Base-by-base conservation (phyloP, 1,284 basidiomycete species). In the Sanguinoderma infundibulare region DNA sequence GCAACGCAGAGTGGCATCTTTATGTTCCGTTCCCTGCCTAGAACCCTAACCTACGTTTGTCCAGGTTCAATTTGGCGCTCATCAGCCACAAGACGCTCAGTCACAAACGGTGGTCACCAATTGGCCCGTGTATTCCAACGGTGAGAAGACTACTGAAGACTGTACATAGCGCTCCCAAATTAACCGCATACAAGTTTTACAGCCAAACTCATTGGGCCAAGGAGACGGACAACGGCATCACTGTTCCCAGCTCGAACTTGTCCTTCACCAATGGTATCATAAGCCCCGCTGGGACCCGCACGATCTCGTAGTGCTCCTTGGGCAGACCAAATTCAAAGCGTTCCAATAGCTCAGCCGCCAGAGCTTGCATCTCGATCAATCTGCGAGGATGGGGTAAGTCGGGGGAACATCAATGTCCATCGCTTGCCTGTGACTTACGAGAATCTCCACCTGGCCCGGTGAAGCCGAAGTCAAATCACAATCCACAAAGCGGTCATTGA, bases 351-450 rank as follows among this genome's bases (percentile, higher is more conserved):
- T 83, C 80, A 30, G 80, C 75, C 5, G 83, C 67, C 66, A 86
- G 80, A 0, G 78, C 74, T 62, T 84, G 83, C n/a, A 86, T 72
- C 62, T 86, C 83, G 40, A 81, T 70, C 0, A 84, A 64, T 4
- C 76, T 79, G 50, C n/a, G 6, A 44, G 7, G 46, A 47, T 30
- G 15, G 10, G 15, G 17, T 47, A 3, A 47, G 46, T 28, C n/a
- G 17, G 28, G 17, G 28, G 17, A 32, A 30, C 22, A 22, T 24
- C 17, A 32, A 32, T 17, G 7, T 15, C n/a, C n/a, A n/a, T n/a
- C n/a, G n/a, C 26, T 32, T 3, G 28, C 26, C 9, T 15, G 9
- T 14, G n/a, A 57, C 70, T 30, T 61, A 77, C 76, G 81, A 81
- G 65, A 86, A 83, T 62, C 81, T 77, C 83, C 84, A 85, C 17